Conservation (phyloP, 1,139 yeast species). For the Debaryomycetaceae sp. region DNA sequence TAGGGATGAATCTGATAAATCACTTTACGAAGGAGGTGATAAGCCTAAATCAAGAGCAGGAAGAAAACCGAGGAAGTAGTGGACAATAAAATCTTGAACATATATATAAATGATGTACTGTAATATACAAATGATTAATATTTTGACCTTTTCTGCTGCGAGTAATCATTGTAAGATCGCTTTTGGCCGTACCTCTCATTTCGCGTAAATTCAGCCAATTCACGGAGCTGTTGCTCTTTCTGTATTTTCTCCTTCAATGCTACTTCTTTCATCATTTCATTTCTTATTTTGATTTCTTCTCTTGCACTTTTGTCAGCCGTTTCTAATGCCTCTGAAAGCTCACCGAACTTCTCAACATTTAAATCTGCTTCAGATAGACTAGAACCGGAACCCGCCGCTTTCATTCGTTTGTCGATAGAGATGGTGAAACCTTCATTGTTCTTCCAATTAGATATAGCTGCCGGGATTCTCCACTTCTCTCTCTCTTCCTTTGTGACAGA, state of each 20-base stretch:
- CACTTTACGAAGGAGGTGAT: slow-evolving; percentile 60
- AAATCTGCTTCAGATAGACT: slow-evolving; percentile 26
- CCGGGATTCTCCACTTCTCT: slow-evolving; percentile 83
- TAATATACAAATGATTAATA: not conserved
- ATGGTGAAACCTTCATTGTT: slow-evolving; percentile 90
- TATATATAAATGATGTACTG: not conserved
- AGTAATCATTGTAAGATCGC: not conserved
- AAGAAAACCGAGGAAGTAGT: slow-evolving; percentile 12
- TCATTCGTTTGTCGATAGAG: slow-evolving; percentile 72
- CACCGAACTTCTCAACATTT: slow-evolving; percentile 57
- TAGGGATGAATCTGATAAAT: slow-evolving; percentile 45
- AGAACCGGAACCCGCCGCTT: slow-evolving; percentile 50
- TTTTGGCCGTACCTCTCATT: slow-evolving; percentile 16
- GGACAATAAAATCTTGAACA: not conserved
- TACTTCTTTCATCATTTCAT: slow-evolving; percentile 51
- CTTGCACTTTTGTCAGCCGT: slow-evolving; percentile 74
- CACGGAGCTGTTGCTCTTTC: slow-evolving; percentile 57
- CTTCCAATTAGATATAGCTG: slow-evolving; percentile 94
- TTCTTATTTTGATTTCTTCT: slow-evolving; percentile 61
- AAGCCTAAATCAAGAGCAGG: slow-evolving; percentile 24
- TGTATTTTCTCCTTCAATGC: slow-evolving; percentile 55
- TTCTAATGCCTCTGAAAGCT: slow-evolving; percentile 69
- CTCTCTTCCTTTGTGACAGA: slow-evolving; percentile 70
- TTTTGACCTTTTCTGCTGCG: not conserved
- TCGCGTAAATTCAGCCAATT: slow-evolving; percentile 59